A percentile compares a stretch with the other conserved stretches of the same genome.
These are phyloP conservation scores for Verticillium klebahnii DNA, from an alignment of 2,329 filamentous ascomycete species.

Conservation along the genomic window DNA sequence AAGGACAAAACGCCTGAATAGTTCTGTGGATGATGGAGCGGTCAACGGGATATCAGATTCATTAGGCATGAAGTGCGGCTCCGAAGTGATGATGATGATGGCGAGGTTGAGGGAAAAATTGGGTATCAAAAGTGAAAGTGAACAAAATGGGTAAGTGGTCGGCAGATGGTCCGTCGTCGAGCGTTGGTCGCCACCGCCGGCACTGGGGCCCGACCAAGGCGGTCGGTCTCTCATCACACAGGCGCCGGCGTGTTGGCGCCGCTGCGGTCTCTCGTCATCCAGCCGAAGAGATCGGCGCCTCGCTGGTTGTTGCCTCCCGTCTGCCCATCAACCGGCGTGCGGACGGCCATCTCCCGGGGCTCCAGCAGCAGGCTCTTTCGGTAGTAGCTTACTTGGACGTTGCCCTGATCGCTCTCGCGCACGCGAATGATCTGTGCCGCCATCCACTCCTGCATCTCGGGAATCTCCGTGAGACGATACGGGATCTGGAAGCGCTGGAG, in stretches of 20 bases:
- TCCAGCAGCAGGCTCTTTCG: conserved; percentile 81
- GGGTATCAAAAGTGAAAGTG: conserved; percentile 28
- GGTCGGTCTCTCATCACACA: neutral
- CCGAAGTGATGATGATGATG: conserved; percentile 1
- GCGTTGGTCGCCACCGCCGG: neutral
- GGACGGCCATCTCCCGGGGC: conserved; percentile 53
- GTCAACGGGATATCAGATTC: neutral
- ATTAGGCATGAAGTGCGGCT: conserved; percentile 4
- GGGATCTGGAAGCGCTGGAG: conserved; percentile 95
- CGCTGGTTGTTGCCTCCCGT: conserved; percentile 20
- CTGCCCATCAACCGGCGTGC: conserved; percentile 26
- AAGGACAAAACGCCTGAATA: neutral
- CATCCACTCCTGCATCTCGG: conserved; percentile 92
- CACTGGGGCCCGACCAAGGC: neutral
- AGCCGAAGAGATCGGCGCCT: conserved; percentile 40
- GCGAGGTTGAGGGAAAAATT: conserved; percentile 14
- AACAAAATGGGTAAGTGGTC: conserved; percentile 10
- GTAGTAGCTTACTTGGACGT: conserved; percentile 63
- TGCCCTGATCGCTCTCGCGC: conserved; percentile 52
- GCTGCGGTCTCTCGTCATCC: conserved; percentile 44
- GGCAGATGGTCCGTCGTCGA: neutral
- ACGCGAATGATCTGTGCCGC: conserved; percentile 75
- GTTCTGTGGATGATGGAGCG: neutral
- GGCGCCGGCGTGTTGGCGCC: conserved; percentile 13
- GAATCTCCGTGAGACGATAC: conserved; percentile 75